A percentile compares a stretch with the other conserved stretches of the same genome.
These are phyloP conservation scores for Clavariopsis aquatica DNA, from an alignment of 495 filamentous ascomycete species.

Conservation along the genomic window DNA sequence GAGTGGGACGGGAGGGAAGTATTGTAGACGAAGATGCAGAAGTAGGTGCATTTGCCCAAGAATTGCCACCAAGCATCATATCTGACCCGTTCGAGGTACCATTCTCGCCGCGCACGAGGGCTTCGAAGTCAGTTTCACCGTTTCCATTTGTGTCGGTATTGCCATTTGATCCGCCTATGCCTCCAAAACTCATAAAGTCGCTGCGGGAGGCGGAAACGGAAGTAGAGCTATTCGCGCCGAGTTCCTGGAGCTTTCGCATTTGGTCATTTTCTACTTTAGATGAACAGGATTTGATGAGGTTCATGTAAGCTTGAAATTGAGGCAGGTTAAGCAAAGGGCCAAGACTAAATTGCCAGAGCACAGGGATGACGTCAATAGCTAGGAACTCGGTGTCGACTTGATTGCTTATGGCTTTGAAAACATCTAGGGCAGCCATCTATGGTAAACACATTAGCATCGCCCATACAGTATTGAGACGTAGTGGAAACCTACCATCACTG, in stretches of 20 bases:
- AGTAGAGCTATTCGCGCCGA: slow-evolving; percentile 53
- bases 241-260: slow-evolving; percentile 78
- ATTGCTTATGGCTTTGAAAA: slow-evolving; percentile 77
- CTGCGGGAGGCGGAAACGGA: slow-evolving; percentile 45
- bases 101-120: slow-evolving; percentile 71
- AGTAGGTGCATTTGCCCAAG: slow-evolving; percentile 35
- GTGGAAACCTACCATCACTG: slow-evolving; percentile 65
- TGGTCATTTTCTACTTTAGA: slow-evolving; percentile 83
- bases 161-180: slow-evolving; percentile 52
- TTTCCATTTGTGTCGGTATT: slow-evolving; percentile 53
- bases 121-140: slow-evolving; percentile 73
- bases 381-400: slow-evolving; percentile 90
- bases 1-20: slow-evolving; percentile 28
- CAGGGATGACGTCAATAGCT: slow-evolving; percentile 83
- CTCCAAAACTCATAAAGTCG: slow-evolving; percentile 63
- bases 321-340: slow-evolving; percentile 82
- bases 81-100: slow-evolving; percentile 38
- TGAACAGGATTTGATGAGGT: slow-evolving; percentile 77
- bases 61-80: slow-evolving; percentile 47
- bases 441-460: background rate
- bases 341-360: slow-evolving; percentile 88
- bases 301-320: slow-evolving; percentile 88
- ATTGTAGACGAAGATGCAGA: slow-evolving; percentile 26
- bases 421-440: slow-evolving; percentile 77
- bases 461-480: too few relatives aligned